Conservation (phyloP, 768 basidiomycete genomes). For the Auricularia sp. region DNA sequence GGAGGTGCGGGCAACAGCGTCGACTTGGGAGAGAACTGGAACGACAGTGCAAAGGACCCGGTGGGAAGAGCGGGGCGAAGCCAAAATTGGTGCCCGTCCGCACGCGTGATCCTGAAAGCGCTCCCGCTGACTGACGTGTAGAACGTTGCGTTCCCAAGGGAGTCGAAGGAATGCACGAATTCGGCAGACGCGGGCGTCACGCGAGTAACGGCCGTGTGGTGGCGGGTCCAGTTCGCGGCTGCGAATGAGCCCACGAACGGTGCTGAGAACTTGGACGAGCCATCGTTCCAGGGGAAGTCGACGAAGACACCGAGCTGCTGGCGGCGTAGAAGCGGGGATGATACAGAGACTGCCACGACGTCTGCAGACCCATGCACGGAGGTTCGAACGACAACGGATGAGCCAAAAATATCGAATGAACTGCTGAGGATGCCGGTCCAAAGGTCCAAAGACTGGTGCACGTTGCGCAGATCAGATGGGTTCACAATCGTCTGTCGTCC, state of each 20-base stretch:
- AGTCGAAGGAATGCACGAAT: conserved; percentile 28
- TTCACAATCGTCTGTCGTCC: conserved; percentile 24
- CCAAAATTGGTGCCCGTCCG: conserved; percentile 38
- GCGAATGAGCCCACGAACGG: conserved; percentile 47
- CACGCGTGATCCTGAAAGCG: conserved; percentile 30
- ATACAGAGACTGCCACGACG: conserved; percentile 31
- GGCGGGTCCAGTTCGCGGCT: conserved; percentile 27
- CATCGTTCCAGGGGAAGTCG: conserved; percentile 56
- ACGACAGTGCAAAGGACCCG: conserved; percentile 27
- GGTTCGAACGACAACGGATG: conserved; percentile 30
- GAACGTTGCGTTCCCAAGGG: conserved; percentile 30
- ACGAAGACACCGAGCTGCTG: conserved; percentile 39
- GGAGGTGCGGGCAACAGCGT: conserved; percentile 8
- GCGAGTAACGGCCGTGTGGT: conserved; percentile 37
- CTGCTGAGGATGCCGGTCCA: conserved; percentile 47
- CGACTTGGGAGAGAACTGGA: conserved; percentile 23
- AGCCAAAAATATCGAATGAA: conserved; percentile 30
- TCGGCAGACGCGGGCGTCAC: conserved; percentile 21
- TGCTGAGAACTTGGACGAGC: conserved; percentile 42
- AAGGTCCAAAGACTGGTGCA: conserved; percentile 38
- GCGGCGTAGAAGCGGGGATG: conserved; percentile 30
- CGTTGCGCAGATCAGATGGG: conserved; percentile 28
- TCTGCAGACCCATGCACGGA: conserved; percentile 30
- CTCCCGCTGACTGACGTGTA: conserved; percentile 35
- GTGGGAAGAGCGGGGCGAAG: conserved; percentile 24